Conservation (phyloP, 31 red algal genomes). For the Asparagopsis taxiformis region DNA sequence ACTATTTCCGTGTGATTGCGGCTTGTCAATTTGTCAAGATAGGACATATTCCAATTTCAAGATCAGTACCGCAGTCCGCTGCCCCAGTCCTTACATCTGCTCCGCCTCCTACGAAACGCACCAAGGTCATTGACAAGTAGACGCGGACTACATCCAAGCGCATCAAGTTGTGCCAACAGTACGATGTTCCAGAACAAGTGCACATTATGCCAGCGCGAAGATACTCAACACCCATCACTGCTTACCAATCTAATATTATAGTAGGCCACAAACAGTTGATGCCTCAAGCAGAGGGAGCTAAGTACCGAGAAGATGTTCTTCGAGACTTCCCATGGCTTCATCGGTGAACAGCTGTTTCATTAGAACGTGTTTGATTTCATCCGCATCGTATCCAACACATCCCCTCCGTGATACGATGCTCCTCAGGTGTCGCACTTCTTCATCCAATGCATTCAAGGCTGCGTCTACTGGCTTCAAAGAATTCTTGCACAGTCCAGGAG, state of each 20-base stretch:
- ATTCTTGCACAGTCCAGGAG: constrained; percentile 10
- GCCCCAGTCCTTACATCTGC: constrained; percentile 32
- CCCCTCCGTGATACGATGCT: constrained; percentile 10
- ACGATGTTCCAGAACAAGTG: no score
- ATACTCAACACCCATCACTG: no score
- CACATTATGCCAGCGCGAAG: no score
- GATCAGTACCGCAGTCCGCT: constrained; percentile 30
- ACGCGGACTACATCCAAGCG: no score
- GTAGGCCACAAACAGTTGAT: no score
- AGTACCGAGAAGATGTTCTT: constrained; percentile 34
- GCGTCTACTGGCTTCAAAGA: constrained; percentile 17
- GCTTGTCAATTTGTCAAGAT: constrained; percentile 3
- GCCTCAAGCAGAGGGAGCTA: neutral
- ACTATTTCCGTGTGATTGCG: constrained; percentile 19
- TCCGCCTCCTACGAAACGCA: constrained; percentile 46
- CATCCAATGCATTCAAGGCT: constrained; percentile 15
- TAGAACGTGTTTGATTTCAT: constrained; percentile 12
- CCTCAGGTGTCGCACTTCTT: constrained; percentile 16
- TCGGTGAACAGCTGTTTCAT: constrained; percentile 36
- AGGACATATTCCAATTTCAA: constrained; percentile 32
- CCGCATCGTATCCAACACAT: constrained; percentile 9
- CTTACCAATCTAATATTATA: no score
- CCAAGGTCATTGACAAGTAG: constrained; percentile 27
- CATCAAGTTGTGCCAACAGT: no score
- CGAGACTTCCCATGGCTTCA: constrained; percentile 41